phyloP scores from a whole-genome alignment of 768 basidiomycete species.

The Hericium rajendrae region DNA sequence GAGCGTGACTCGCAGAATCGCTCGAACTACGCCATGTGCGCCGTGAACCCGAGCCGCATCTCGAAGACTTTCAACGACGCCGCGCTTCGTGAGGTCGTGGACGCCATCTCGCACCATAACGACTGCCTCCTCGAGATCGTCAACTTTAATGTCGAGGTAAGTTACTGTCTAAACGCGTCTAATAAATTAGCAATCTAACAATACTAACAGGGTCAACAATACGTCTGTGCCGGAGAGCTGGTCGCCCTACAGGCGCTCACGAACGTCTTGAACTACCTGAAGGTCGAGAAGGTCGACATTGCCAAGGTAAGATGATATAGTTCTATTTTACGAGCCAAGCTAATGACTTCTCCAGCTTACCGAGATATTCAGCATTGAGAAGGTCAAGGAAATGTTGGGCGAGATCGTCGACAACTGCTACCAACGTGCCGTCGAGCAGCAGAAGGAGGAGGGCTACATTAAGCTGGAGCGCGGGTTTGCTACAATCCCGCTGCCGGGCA shows the following conservation, averaged over 20 bases:
- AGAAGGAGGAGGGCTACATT: constrained; percentile 79
- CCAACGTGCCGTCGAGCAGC: constrained; percentile 65
- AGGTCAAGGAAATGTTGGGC: constrained; percentile 91
- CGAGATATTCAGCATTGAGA: constrained; percentile 79
- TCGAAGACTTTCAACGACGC: constrained; percentile 91
- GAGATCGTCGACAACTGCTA: constrained; percentile 85
- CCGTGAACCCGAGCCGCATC: constrained; percentile 95
- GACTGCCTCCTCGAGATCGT: constrained; percentile 91
- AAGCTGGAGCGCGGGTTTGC: constrained; percentile 95
- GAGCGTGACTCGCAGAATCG: constrained; percentile 90
- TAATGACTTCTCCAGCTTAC: constrained; percentile 48
- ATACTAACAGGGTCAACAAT: constrained; percentile 83
- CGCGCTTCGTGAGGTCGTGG: constrained; percentile 95
- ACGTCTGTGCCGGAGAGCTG: constrained; percentile 96
- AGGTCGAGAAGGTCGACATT: constrained; percentile 92
- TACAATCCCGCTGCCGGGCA: constrained; percentile 89
- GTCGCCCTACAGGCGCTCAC: constrained; percentile 89
- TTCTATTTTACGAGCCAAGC: not conserved
- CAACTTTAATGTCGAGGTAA: constrained; percentile 88
- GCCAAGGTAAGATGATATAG: constrained; percentile 44
- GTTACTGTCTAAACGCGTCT: constrained; percentile 9
- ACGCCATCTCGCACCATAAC: constrained; percentile 70
- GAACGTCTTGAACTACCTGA: constrained; percentile 93
- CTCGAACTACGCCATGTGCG: constrained; percentile 98
- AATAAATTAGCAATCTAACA: not conserved